A percentile compares a stretch with the other conserved stretches of the same genome.
Conservation (phyloP, 2,329 filamentous ascomycete genomes). For the Atkinsonella hypoxylon region DNA sequence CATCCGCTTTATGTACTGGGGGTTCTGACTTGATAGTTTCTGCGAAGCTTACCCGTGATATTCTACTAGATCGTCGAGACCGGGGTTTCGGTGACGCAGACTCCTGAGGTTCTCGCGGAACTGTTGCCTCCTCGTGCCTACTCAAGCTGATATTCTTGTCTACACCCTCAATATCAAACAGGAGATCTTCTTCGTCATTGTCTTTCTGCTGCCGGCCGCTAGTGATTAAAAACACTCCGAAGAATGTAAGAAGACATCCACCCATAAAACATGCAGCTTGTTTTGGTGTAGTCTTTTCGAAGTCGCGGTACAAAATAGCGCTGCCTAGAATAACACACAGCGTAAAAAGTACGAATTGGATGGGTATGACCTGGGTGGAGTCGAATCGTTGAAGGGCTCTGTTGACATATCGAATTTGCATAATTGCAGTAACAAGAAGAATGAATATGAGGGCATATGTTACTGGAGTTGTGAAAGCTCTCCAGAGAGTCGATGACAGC, state of each 20-base stretch:
- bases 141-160: conserved; percentile 52
- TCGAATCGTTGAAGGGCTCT: conserved; percentile 80
- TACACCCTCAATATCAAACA: conserved; percentile 44
- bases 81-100: conserved; percentile 14
- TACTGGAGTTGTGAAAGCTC: conserved; percentile 81
- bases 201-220: conserved; percentile 58
- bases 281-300: conserved; percentile 64
- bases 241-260: conserved; percentile 84
- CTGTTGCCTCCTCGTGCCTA: conserved; percentile 31
- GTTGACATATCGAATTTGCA: conserved; percentile 97
- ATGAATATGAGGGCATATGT: conserved; percentile 77
- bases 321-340: conserved; percentile 91
- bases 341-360: conserved; percentile 95
- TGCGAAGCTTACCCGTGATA: conserved; percentile 34
- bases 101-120: conserved; percentile 11
- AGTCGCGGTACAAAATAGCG: conserved; percentile 87
- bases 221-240: conserved; percentile 95
- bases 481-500: conserved; percentile 80
- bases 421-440: conserved; percentile 71
- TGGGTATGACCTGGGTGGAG: conserved; percentile 94
- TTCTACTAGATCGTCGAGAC: conserved; percentile 37
- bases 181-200: conserved; percentile 40
- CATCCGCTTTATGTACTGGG: conserved; percentile 22
- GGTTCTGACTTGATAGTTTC: conserved; percentile 25
- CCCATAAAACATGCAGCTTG: conserved; percentile 78